Base-by-base conservation (phyloP, 441 rosid species). In the Jatropha podagrica region DNA sequence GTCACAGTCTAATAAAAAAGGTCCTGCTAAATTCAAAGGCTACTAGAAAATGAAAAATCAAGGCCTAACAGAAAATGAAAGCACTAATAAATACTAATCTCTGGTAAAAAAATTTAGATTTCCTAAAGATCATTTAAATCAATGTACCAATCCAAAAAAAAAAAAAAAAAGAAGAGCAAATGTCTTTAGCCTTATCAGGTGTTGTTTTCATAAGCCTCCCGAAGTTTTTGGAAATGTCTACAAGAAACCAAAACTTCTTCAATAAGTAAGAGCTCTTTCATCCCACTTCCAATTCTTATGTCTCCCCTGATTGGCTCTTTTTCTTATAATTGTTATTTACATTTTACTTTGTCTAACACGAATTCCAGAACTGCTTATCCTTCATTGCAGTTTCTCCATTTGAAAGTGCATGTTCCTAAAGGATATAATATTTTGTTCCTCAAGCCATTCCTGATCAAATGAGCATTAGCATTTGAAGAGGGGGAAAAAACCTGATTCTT, bases 401-500 rank as follows among this genome's bases (percentile, higher is more conserved):
- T 18, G 4, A 41, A 41, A 32, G n/a, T 56, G 20, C 46, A 68
- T 38, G 48, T 72, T 32, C 32, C 40, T 27, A 41, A 60, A 41
- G 32, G 6, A 54, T 1, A 55, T n/a, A 18, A 5, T 17, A 26
- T 54, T 5, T 5, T 56, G 66, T n/a, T 3, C 51, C 51, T 44
- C 38, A 69, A 65, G 69, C 67, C 59, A 61, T n/a, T 66, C 63
- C 41, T 52, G 38, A 59, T 49, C 27, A 32, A 62, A 67, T 42
- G 58, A 67, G n/a, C 38, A n/a, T 65, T 37, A 67, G 59, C 44
- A 76, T 68, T 69, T 48, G 71, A 78, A 37, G 65, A 49, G 54
- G 65, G 76, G 73, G 63, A 58, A 12, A 26, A 44, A 69, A 84
- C 85, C 88, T 78, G 75, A 74, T 76, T 74, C 84, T 67, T 82